Evolutionary conservation across 2,329 filamentous ascomycete species (phyloP).

Genomic region (Epichloe bromicola): DNA sequence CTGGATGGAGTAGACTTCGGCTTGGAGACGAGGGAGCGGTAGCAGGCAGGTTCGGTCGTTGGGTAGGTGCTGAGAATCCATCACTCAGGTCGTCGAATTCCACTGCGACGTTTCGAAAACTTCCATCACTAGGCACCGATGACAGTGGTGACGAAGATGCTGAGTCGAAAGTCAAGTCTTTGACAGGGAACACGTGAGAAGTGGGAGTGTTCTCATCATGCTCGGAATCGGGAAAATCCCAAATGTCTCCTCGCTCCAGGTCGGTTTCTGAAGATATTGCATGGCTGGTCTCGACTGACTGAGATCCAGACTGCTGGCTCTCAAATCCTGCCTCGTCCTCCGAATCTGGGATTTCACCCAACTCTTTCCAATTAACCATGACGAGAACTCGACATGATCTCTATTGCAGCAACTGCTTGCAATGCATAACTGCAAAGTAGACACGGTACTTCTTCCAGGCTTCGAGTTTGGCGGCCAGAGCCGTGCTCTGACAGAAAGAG

Average conservation of each 20-base stretch:
- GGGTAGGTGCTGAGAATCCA: not conserved
- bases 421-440: not conserved
- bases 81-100: not conserved
- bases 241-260: constrained; percentile 15
- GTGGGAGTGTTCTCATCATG: constrained; percentile 9
- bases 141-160: constrained; percentile 23
- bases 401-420: constrained; percentile 3
- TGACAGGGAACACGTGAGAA: not conserved
- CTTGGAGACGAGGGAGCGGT: not conserved
- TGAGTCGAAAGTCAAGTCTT: constrained; percentile 3
- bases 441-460: not conserved
- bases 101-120: constrained; percentile 4
- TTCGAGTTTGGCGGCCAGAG: not conserved
- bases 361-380: constrained; percentile 37
- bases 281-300: not conserved
- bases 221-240: constrained; percentile 24
- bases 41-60: not conserved
- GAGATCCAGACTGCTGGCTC: constrained; percentile 15
- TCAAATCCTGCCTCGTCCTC: constrained; percentile 34
- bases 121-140: constrained; percentile 17
- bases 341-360: constrained; percentile 38
- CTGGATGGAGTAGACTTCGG: not conserved
- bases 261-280: not conserved
- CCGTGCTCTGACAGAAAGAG: not conserved
- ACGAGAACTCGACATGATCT: constrained; percentile 16